Evolutionary conservation across 1,284 basidiomycete species (phyloP), one percentile per base, ranked within the genome.

Genomic region (Tylopilus sp.): DNA sequence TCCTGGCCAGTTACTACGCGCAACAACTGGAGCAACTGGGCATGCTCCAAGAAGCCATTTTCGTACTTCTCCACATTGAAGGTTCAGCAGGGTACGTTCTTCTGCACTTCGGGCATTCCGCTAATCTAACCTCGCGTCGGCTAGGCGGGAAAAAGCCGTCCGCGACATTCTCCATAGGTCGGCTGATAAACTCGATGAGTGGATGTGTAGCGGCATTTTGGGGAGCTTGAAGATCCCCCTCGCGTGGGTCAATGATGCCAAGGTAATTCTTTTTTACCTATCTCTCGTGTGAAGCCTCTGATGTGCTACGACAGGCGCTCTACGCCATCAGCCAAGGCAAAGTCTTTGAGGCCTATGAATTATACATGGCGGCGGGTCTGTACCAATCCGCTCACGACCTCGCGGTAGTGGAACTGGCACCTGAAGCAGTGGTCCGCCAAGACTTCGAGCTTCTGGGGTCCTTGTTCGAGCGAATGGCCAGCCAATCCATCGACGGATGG

Each of bases 1-100:
- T 82, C 30, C 70, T 98, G 23, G 86, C 92, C 2, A 84, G 82
- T 53, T 82, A 79, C 46, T 99, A 97, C 65, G 94, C 95, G 0
- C 76, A 80, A 39, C 93, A 98, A 68, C 71, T 99, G 49, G 95
- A 97, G 69, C 76, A 78, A 47, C 69, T 81, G 45, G 93, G 87
- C 11, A 75, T 89, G 74, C 82, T 95, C 68, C 85, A 89, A 56
- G 90, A 93, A 71, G 88, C 94, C 4, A 80, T 81, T 1, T 98
- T 97, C 64, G 89, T 98, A 9, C 71, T 97, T 49, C 73, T 98
- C 46, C 95, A 98, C 67, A 73, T 99, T 13, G 89, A 95, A 65
- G 80, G 86, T 15, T 76, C 82, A 21, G 73, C 76, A 30, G 84
- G 88, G 92, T 94, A 61, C 79, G 76, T 49, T 39, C 13, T 28